A percentile compares a stretch with the other conserved stretches of the same genome.
phyloP scores from a whole-genome alignment of 805 yeast species.

The Scheffersomyces coipomensis region DNA sequence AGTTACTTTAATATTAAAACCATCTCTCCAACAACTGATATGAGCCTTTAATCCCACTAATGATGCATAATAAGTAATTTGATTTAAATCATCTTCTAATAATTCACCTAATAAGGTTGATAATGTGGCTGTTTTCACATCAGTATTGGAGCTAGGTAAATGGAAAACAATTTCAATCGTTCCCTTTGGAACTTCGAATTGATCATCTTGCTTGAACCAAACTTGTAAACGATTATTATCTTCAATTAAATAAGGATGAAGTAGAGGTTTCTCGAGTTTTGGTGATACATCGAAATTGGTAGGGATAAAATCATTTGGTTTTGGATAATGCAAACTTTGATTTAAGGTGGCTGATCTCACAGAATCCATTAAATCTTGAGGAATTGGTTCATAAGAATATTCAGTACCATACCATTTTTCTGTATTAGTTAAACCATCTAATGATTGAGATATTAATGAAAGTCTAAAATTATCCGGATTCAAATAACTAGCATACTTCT shows the following conservation, averaged over 20 bases:
- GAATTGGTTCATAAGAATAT: constrained; percentile 51
- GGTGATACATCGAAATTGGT: constrained; percentile 65
- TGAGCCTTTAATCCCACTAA: constrained; percentile 71
- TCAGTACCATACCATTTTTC: constrained; percentile 95
- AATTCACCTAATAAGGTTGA: constrained; percentile 67
- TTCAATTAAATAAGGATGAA: constrained; percentile 62
- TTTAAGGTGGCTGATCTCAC: constrained; percentile 12
- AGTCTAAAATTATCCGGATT: constrained; percentile 60
- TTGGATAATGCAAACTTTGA: constrained; percentile 57
- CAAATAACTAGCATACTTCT: constrained; percentile 48
- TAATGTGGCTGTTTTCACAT: constrained; percentile 57
- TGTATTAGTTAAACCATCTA: constrained; percentile 41
- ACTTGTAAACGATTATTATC: constrained; percentile 52
- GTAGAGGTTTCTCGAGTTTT: constrained; percentile 32
- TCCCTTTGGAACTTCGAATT: constrained; percentile 86
- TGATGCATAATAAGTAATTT: constrained; percentile 78
- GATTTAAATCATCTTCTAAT: constrained; percentile 72
- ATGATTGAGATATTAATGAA: constrained; percentile 50
- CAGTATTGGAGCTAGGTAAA: constrained; percentile 58
- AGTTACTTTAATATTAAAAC: constrained; percentile 61
- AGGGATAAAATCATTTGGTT: constrained; percentile 78
- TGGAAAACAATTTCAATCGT: constrained; percentile 62
- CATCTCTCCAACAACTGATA: constrained; percentile 63
- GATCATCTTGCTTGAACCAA: constrained; percentile 91
- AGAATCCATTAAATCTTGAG: constrained; percentile 36